Conservation (phyloP, 768 basidiomycete species). For the Paxillus rubicundulus region DNA sequence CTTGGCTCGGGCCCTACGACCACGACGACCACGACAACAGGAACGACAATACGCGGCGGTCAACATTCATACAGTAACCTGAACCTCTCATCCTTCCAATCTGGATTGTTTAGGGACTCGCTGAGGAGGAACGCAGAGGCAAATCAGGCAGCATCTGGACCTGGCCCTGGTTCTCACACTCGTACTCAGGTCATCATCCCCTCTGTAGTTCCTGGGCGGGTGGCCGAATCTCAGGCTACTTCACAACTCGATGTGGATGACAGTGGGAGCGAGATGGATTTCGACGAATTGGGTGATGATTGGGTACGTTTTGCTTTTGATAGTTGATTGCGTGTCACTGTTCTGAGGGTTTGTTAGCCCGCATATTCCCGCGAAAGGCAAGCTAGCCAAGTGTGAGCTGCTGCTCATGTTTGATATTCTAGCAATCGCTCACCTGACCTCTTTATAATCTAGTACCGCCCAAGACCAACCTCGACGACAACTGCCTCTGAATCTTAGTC, state of each 20-base stretch:
- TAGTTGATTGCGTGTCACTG: not conserved
- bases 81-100: constrained; percentile 31
- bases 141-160: constrained; percentile 14
- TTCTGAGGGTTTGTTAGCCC: too few species aligned
- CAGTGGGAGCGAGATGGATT: constrained; percentile 28
- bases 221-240: constrained; percentile 9
- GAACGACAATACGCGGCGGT: not conserved
- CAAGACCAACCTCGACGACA: constrained; percentile 26
- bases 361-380: too few species aligned
- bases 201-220: not conserved
- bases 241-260: constrained; percentile 20
- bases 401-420: too few species aligned
- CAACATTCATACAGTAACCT: constrained; percentile 30
- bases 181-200: not conserved
- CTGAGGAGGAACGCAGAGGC: constrained; percentile 26
- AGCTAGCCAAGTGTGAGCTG: too few species aligned
- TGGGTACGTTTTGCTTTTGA: constrained; percentile 7
- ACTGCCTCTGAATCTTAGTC: constrained; percentile 13
- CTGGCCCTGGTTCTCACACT: not conserved
- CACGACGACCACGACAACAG: not conserved
- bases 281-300: constrained; percentile 16
- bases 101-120: constrained; percentile 33
- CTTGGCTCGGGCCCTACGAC: constrained; percentile 1
- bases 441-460: constrained; percentile 8
- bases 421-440: too few species aligned